These are phyloP conservation scores for Sarcocystis neurona DNA, from an alignment of 169 alveolate genomes.

Conservation along the genomic window DNA sequence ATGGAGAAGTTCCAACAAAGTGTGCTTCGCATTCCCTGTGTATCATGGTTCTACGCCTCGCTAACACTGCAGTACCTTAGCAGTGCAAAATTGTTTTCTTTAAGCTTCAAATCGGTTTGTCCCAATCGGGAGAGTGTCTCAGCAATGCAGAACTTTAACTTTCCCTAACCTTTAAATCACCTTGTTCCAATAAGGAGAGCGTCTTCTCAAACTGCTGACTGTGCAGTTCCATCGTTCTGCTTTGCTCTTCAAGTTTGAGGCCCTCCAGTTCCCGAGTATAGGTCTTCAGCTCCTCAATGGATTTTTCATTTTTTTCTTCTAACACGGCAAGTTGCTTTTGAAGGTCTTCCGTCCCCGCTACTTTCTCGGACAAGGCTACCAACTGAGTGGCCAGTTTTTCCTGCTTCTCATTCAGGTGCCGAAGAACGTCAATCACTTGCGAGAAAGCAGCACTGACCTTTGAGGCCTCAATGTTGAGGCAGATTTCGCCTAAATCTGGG, in stretches of 20 bases:
- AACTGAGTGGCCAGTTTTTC: neutral
- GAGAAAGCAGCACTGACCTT: slow-evolving; percentile 17
- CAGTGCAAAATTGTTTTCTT: too few relatives aligned
- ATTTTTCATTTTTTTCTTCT: neutral
- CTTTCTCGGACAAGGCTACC: neutral
- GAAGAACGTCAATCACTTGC: neutral
- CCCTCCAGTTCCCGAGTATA: neutral
- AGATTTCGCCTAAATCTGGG: slow-evolving; percentile 25
- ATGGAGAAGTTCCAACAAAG: too few relatives aligned
- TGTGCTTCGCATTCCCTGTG: too few relatives aligned
- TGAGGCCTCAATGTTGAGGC: slow-evolving; percentile 18
- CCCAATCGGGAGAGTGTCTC: too few relatives aligned
- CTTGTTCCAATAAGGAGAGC: slow-evolving; percentile 10
- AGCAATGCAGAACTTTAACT: too few relatives aligned
- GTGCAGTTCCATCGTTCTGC: neutral
- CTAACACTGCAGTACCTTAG: too few relatives aligned
- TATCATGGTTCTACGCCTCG: too few relatives aligned
- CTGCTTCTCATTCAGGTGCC: neutral
- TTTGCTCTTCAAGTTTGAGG: slow-evolving; percentile 14
- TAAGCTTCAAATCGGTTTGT: too few relatives aligned
- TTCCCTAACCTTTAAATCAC: slow-evolving; percentile 4
- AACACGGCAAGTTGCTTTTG: neutral
- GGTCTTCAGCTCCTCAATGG: neutral
- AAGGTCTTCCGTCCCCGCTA: neutral
- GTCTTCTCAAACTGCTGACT: slow-evolving; percentile 19